phyloP scores from a whole-genome alignment of 2,329 filamentous ascomycete genomes.

The Clonostachys sp. region DNA sequence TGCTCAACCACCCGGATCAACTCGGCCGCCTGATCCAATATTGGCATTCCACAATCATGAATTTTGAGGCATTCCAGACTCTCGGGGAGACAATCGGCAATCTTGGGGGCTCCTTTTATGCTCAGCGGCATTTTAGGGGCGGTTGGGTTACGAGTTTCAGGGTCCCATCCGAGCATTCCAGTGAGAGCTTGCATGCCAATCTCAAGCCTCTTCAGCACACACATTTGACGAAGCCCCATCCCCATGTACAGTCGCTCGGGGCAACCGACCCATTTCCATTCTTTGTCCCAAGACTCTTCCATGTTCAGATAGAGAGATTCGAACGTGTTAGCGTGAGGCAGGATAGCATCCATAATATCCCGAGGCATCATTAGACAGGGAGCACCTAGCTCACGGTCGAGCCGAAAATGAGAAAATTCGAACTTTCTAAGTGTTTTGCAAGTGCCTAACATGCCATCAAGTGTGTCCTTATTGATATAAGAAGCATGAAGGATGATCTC shows the following conservation, averaged over 20 bases:
- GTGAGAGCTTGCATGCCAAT: not conserved
- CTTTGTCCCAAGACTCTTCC: constrained; percentile 2
- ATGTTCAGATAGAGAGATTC: constrained; percentile 5
- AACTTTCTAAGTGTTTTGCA: not conserved
- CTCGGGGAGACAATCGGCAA: constrained; percentile 3
- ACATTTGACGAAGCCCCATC: not conserved
- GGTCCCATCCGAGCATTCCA: not conserved
- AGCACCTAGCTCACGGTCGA: too few relatives aligned
- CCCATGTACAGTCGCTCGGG: not conserved
- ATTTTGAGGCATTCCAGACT: constrained; percentile 6
- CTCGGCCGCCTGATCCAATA: too few relatives aligned
- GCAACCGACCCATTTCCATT: not conserved
- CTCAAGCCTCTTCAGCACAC: not conserved
- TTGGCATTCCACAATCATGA: too few relatives aligned
- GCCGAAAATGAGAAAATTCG: too few relatives aligned
- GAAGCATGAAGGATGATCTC: too few relatives aligned
- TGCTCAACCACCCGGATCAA: too few relatives aligned
- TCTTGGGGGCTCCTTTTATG: not conserved
- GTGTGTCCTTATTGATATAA: not conserved
- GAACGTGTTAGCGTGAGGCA: constrained; percentile 2
- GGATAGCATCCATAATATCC: constrained; percentile 2
- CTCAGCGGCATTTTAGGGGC: not conserved
- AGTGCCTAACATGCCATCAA: not conserved
- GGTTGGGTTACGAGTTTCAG: not conserved
- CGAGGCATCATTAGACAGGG: not conserved